A percentile compares a stretch with the other conserved stretches of the same genome.
Evolutionary conservation across 2,329 filamentous ascomycete species (phyloP).

Genomic region (Alternaria brassicae): DNA sequence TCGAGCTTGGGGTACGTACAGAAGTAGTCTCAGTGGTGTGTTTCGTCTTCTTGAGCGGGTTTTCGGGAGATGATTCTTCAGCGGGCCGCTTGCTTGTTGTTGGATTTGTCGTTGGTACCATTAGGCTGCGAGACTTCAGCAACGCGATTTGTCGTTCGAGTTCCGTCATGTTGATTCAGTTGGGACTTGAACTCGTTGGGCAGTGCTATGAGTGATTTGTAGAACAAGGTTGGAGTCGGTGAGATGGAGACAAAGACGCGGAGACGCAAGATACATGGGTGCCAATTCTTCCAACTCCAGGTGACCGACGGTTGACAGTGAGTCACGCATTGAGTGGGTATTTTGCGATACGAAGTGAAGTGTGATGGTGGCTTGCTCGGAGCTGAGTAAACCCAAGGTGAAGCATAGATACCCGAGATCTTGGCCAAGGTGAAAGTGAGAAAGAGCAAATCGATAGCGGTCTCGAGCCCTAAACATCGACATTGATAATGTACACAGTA

Average conservation of each 20-base stretch:
- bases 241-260: neutral
- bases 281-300: neutral
- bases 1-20: neutral
- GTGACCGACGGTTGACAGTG: neutral
- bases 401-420: no score
- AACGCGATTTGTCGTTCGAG: neutral
- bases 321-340: neutral
- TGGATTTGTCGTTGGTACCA: neutral
- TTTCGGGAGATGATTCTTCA: neutral
- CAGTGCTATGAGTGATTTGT: neutral
- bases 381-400: neutral
- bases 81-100: neutral
- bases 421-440: neutral
- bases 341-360: neutral
- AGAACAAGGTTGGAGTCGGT: neutral
- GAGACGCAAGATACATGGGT: neutral
- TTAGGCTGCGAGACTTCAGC: neutral
- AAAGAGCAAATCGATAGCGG: neutral
- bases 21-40: neutral
- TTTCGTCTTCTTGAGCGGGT: neutral
- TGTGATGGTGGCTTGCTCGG: neutral
- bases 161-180: neutral
- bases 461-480: no score
- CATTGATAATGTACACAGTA: no score
- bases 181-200: neutral